Percentiles rank a stretch among this genome's conserved stretches.
phyloP scores from a whole-genome alignment of 1,284 basidiomycete genomes.

The Agroathelia rolfsii region DNA sequence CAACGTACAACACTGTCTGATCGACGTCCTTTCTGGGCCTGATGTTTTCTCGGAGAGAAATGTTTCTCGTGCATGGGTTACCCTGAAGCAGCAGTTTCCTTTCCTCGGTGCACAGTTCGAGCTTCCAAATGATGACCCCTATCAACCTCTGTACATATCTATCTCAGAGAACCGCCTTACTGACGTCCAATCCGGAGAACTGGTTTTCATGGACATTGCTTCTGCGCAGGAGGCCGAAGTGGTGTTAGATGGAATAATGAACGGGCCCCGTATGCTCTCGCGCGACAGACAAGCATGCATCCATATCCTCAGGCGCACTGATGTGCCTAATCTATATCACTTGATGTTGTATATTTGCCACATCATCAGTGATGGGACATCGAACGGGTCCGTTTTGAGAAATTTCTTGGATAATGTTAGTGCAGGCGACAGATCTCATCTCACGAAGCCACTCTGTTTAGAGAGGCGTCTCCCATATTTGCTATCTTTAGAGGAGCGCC shows the following conservation, averaged over 20 bases:
- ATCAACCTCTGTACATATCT: too few species aligned
- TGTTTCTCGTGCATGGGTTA: conserved; percentile 29
- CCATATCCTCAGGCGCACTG: conserved; percentile 25
- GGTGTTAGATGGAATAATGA: conserved; percentile 22
- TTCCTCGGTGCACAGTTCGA: conserved; percentile 33
- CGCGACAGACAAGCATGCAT: conserved; percentile 28
- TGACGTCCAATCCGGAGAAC: too few species aligned
- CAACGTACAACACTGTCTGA: conserved; percentile 25
- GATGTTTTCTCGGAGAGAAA: conserved; percentile 22
- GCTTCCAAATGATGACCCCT: too few species aligned
- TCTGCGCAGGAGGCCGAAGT: conserved; percentile 9
- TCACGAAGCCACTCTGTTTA: too few species aligned
- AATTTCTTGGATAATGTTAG: conserved; percentile 41
- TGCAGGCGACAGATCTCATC: too few species aligned
- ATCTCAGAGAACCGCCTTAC: too few species aligned
- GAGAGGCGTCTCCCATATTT: too few species aligned
- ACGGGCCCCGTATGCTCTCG: conserved; percentile 26
- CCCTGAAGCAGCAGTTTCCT: conserved; percentile 35
- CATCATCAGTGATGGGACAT: conserved; percentile 37
- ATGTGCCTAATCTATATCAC: conserved; percentile 25
- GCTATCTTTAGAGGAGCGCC: too few species aligned
- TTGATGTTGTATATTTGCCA: conserved; percentile 35
- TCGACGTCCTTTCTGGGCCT: conserved; percentile 21
- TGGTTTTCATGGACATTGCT: conserved; percentile 4
- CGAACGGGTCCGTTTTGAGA: conserved; percentile 30